phyloP scores from a whole-genome alignment of 208 protist genomes.

The Vickermania ingenoplastis region DNA sequence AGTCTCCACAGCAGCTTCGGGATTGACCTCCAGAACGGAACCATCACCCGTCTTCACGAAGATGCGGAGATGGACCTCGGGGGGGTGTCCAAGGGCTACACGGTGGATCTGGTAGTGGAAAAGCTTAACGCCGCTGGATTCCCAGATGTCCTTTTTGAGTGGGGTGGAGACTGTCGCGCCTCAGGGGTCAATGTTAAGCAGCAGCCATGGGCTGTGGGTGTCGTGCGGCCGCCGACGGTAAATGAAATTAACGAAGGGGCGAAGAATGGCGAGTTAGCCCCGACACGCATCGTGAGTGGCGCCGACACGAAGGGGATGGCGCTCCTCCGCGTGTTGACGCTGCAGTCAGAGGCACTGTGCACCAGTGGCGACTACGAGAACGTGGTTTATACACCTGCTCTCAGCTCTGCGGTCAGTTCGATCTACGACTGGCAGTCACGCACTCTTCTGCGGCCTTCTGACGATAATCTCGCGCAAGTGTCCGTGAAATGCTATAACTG shows the following conservation, averaged over 20 bases:
- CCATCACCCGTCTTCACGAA: constrained; percentile 18
- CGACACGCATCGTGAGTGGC: constrained; percentile 13
- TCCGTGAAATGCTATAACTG: constrained; percentile 34
- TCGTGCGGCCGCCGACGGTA: constrained; percentile 22
- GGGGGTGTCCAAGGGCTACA: constrained; percentile 40
- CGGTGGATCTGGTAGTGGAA: constrained; percentile 32
- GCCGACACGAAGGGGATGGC: constrained; percentile 1
- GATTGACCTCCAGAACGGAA: constrained; percentile 21
- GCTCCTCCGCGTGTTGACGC: constrained; percentile 21
- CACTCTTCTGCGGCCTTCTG: constrained; percentile 14
- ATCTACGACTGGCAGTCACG: constrained; percentile 29
- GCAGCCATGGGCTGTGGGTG: constrained; percentile 22
- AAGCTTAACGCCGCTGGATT: constrained; percentile 24
- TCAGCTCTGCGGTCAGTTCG: constrained; percentile 5
- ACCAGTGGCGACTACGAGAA: constrained; percentile 48
- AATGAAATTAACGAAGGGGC: constrained; percentile 7
- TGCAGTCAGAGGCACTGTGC: constrained; percentile 25
- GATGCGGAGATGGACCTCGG: constrained; percentile 26
- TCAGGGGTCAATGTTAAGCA: constrained; percentile 20
- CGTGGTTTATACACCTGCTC: constrained; percentile 3
- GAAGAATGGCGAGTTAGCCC: background rate
- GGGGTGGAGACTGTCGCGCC: constrained; percentile 34
- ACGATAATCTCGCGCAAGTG: constrained; percentile 27
- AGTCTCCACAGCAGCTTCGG: constrained; percentile 19
- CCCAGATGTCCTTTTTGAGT: constrained; percentile 29